Percentiles rank a stretch among this genome's conserved stretches.
These are phyloP conservation scores for Lentinula raphanica DNA, from an alignment of 768 basidiomycete species.

Conservation along the genomic window DNA sequence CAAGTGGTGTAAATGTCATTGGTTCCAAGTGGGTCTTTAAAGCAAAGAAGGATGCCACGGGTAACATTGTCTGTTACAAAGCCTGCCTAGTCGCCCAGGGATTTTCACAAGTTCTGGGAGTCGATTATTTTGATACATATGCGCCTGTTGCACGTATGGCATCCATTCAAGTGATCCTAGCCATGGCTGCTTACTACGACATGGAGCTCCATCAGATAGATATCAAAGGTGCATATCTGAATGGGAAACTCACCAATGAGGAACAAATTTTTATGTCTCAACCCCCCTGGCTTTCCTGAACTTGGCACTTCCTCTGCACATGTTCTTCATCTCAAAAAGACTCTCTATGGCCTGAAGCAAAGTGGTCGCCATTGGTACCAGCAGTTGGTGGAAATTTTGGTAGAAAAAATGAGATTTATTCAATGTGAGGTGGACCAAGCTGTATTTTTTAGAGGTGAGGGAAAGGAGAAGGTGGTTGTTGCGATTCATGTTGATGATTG, in stretches of 20 bases:
- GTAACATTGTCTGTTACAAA: conserved; percentile 22
- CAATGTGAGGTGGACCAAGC: too few relatives aligned
- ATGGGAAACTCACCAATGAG: conserved; percentile 18
- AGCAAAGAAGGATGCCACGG: conserved; percentile 22
- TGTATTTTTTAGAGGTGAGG: too few relatives aligned
- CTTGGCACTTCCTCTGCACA: neutral
- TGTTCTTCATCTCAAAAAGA: neutral
- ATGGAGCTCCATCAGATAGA: conserved; percentile 28
- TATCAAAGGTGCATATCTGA: conserved; percentile 27
- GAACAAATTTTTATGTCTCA: conserved; percentile 28
- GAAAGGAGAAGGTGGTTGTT: too few relatives aligned
- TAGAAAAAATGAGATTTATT: too few relatives aligned
- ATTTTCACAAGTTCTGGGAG: conserved; percentile 26
- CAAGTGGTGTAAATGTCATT: conserved; percentile 7
- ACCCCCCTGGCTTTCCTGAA: conserved; percentile 17
- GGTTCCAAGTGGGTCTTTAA: conserved; percentile 22
- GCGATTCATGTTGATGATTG: too few relatives aligned
- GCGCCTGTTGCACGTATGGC: conserved; percentile 9
- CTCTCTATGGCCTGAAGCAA: conserved; percentile 4
- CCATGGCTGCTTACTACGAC: conserved; percentile 19
- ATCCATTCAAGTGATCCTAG: conserved; percentile 12
- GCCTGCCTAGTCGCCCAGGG: conserved; percentile 30
- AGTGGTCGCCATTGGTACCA: too few relatives aligned
- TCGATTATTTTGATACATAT: conserved; percentile 23
- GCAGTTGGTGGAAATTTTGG: too few relatives aligned